These are phyloP conservation scores for Parmelia sp. DNA, from an alignment of 495 filamentous ascomycete species.

Conservation along the genomic window DNA sequence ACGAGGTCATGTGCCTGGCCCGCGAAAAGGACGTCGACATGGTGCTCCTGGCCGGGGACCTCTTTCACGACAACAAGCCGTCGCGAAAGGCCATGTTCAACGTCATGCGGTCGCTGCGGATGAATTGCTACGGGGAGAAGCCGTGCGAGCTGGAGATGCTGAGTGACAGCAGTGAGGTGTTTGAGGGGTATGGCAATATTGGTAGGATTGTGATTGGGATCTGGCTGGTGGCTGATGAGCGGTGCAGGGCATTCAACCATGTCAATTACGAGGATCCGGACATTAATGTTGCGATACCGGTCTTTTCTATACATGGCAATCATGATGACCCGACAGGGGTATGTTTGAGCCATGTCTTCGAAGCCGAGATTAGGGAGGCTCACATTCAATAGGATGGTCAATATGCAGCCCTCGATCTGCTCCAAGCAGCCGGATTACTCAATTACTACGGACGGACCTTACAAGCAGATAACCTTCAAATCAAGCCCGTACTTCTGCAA, in stretches of 20 bases:
- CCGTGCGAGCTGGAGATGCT: slow-evolving; percentile 94
- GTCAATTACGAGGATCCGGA: slow-evolving; percentile 98
- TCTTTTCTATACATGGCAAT: slow-evolving; percentile 98
- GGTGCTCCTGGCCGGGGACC: slow-evolving; percentile 87
- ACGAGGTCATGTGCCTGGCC: slow-evolving; percentile 90
- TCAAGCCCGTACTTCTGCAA: slow-evolving; percentile 87
- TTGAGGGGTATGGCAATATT: slow-evolving; percentile 50
- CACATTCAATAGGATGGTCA: slow-evolving; percentile 61
- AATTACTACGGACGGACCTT: slow-evolving; percentile 95
- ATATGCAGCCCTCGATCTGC: slow-evolving; percentile 79
- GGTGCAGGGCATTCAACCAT: slow-evolving; percentile 64
- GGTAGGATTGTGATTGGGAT: not conserved
- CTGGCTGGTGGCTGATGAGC: slow-evolving; percentile 1
- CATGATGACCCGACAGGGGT: slow-evolving; percentile 92
- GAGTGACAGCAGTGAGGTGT: slow-evolving; percentile 83
- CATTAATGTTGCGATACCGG: slow-evolving; percentile 94
- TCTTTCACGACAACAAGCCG: slow-evolving; percentile 98
- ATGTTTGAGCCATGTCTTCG: slow-evolving; percentile 10
- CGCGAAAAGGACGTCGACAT: slow-evolving; percentile 88
- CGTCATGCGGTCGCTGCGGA: slow-evolving; percentile 85
- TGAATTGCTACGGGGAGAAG: slow-evolving; percentile 91
- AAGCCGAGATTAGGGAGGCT: slow-evolving; percentile 13
- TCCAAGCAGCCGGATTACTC: slow-evolving; percentile 82
- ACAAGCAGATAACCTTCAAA: slow-evolving; percentile 82
- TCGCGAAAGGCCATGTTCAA: slow-evolving; percentile 96